These are phyloP conservation scores for Pseudogymnoascus pannorum DNA, from an alignment of 2,329 filamentous ascomycete species.

Conservation along the genomic window DNA sequence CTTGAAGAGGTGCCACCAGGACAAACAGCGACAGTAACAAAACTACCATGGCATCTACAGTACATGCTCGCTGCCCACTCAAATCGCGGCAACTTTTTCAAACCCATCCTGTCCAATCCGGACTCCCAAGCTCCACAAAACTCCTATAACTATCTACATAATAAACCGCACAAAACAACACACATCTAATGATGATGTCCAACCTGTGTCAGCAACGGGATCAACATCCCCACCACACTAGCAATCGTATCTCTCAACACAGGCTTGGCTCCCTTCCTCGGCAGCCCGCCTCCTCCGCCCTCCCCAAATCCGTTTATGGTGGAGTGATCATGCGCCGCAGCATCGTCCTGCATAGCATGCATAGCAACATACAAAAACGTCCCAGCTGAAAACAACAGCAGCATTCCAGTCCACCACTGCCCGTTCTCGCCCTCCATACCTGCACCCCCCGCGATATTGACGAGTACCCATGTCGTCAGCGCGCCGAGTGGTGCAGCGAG, in stretches of 20 bases:
- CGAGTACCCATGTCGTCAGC: constrained; percentile 71
- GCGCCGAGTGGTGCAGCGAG: constrained; percentile 84
- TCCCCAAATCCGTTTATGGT: constrained; percentile 49
- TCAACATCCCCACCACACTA: constrained; percentile 67
- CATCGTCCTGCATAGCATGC: constrained; percentile 90
- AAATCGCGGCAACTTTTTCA: neutral
- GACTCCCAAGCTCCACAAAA: neutral
- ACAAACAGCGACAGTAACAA: neutral
- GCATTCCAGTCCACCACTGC: constrained; percentile 83
- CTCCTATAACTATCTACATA: constrained; percentile 4
- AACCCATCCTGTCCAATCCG: neutral
- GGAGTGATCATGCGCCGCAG: constrained; percentile 37
- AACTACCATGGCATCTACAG: neutral
- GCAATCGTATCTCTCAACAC: constrained; percentile 63
- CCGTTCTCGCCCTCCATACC: constrained; percentile 44
- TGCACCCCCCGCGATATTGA: constrained; percentile 63
- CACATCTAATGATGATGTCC: constrained; percentile 56
- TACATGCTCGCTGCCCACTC: neutral
- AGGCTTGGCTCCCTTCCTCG: constrained; percentile 44
- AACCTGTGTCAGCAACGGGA: constrained; percentile 70
- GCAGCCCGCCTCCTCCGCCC: constrained; percentile 20
- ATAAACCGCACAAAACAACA: constrained; percentile 1
- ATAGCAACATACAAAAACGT: constrained; percentile 98
- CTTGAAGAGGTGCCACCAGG: neutral
- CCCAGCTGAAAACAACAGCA: constrained; percentile 89